phyloP scores from a whole-genome alignment of 2,329 filamentous ascomycete species.

The Aureobasidium pullulans region DNA sequence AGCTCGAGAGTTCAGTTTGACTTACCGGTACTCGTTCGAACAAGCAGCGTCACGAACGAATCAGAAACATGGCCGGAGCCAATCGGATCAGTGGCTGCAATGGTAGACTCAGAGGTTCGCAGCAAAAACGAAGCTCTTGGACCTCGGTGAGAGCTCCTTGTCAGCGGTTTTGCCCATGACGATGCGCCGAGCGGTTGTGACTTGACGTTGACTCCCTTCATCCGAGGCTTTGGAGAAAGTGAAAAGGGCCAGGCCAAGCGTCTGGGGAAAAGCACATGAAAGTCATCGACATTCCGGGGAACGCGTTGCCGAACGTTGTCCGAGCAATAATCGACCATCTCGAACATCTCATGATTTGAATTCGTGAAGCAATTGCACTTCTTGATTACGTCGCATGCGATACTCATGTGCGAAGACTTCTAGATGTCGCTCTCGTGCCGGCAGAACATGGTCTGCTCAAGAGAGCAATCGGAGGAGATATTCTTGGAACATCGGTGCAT shows the following conservation, averaged over 20 bases:
- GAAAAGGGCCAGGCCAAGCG: background rate
- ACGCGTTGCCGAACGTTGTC: slow-evolving; percentile 1
- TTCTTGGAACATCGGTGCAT: background rate
- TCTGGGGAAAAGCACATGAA: slow-evolving; percentile 9
- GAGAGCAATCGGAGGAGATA: background rate
- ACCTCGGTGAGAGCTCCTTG: slow-evolving; percentile 8
- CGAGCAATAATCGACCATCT: background rate
- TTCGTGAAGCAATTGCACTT: too few relatives aligned
- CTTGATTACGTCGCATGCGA: too few relatives aligned
- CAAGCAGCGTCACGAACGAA: slow-evolving; percentile 2
- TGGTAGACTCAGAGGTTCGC: background rate
- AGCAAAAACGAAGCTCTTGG: background rate
- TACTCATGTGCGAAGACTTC: too few relatives aligned
- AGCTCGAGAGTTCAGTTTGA: background rate
- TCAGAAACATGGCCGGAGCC: background rate
- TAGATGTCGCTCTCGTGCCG: too few relatives aligned
- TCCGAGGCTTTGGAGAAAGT: slow-evolving; percentile 8
- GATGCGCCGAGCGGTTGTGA: background rate
- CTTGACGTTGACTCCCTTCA: slow-evolving; percentile 11
- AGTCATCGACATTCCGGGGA: background rate
- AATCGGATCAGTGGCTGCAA: slow-evolving; percentile 9
- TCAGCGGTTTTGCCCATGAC: slow-evolving; percentile 2
- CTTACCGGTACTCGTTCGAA: slow-evolving; percentile 10
- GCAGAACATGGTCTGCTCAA: too few relatives aligned
- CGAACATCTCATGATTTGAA: background rate